Evolutionary conservation across 495 filamentous ascomycete species (phyloP), one percentile per base, ranked within the genome.

Genomic region (Parathielavia hyrcaniae): DNA sequence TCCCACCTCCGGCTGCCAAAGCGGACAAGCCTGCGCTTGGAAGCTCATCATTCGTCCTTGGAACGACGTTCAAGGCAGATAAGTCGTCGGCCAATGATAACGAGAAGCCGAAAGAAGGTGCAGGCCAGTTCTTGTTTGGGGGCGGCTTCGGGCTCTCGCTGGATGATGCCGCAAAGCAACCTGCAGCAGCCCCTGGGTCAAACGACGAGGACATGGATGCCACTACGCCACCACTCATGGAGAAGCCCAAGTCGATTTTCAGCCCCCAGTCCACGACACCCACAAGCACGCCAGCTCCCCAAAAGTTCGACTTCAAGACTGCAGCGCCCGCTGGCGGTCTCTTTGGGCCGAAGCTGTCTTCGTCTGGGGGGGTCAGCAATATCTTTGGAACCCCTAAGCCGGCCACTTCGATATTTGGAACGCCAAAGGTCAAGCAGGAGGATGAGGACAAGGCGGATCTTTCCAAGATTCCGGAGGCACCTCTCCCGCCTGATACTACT

Each of bases 31-130:
- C 74, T 34, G 67, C 74, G 41, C 86, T 90, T 67, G 83, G 84
- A 16, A 67, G 76, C 36, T 72, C 75, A 51, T 77, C 80, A 0
- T 96, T 97, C 67, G 82, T 83, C 23, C 77, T 97, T 20, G 85
- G 81, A 3, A 88, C 86, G 44, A 86, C 83, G 14, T 97, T 97
- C 72, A 90, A 93, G 69, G 77, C 77, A 32, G 91, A 95, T 66
- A 79, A 79, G 10, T 49, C 62, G 19, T 74, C 78, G 51, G 80
- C 80, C 23, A 81, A 79, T 49, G 83, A 86, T 59, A 83, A 86
- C 61, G 71, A 70, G 19, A 77, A 82, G 11, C 79, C 81, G 39
- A 70, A 79, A 19, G 61, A 69, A 13, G 73, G 72, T 14, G 57
- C 66, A 49, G 67, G 68, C 36, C 71, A 65, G 16, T 79, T 75